These are phyloP conservation scores for Lactarius tabidus DNA, from an alignment of 768 basidiomycete genomes.

Conservation along the genomic window DNA sequence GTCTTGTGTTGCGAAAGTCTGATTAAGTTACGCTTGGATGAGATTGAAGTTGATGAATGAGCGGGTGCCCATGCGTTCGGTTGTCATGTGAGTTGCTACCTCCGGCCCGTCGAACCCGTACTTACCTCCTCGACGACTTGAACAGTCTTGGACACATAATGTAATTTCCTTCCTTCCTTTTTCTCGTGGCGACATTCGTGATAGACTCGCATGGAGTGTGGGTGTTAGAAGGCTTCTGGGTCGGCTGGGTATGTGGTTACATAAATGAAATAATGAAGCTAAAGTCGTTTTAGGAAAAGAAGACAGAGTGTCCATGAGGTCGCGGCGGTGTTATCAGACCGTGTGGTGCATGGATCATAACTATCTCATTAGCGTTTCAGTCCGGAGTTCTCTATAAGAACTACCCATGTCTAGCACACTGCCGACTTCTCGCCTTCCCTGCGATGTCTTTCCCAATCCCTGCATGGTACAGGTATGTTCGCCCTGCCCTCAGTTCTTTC, in stretches of 20 bases:
- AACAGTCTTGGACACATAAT: too few relatives aligned
- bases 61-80: not conserved
- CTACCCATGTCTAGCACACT: not conserved
- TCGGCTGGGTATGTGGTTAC: not conserved
- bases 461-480: slow-evolving; percentile 23
- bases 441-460: slow-evolving; percentile 13
- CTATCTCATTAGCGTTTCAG: slow-evolving; percentile 3
- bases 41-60: not conserved
- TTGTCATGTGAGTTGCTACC: not conserved
- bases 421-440: too few relatives aligned
- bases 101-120: not conserved
- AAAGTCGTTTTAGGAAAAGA: not conserved
- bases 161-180: not conserved
- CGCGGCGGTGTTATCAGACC: slow-evolving; percentile 1
- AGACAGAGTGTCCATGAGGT: not conserved
- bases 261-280: not conserved
- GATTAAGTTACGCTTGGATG: too few relatives aligned
- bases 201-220: not conserved
- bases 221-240: not conserved
- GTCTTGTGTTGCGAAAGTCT: not conserved
- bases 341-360: not conserved
- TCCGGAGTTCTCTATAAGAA: not conserved
- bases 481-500: too few relatives aligned
- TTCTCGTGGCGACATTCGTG: not conserved
- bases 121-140: not conserved